Evolutionary conservation across 257 asterid species (phyloP).

Genomic region (Solanum medicagineum): DNA sequence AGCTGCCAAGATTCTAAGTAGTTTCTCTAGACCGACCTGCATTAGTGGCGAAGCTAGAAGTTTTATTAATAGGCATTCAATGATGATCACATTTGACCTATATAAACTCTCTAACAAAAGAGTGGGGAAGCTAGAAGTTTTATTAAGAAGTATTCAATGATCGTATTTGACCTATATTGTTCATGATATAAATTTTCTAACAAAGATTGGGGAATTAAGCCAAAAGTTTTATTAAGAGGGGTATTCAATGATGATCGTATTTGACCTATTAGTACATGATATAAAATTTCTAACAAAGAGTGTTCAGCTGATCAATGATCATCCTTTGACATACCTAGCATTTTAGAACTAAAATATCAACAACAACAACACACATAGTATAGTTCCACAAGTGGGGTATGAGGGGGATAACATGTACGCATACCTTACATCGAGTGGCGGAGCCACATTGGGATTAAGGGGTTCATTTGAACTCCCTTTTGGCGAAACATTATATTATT

Average conservation of each 20-base stretch:
- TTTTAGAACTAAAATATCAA: not conserved
- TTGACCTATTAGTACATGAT: no score
- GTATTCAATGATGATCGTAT: no score
- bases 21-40: slow-evolving; percentile 40
- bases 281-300: not conserved
- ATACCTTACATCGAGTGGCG: not conserved
- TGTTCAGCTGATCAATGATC: not conserved
- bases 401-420: not conserved
- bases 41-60: not conserved
- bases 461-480: no score
- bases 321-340: not conserved
- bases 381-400: not conserved
- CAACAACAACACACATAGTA: not conserved
- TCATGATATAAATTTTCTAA: no score
- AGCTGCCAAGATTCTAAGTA: slow-evolving; percentile 47
- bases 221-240: no score
- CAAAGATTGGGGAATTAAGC: no score
- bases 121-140: no score
- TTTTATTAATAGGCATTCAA: not conserved
- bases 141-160: no score
- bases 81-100: not conserved
- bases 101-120: no score
- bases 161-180: no score
- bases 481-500: no score
- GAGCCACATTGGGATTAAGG: no score